A percentile compares a stretch with the other conserved stretches of the same genome.
Conservation (phyloP, 2,329 filamentous ascomycete genomes). For the Phialophora macrospora region DNA sequence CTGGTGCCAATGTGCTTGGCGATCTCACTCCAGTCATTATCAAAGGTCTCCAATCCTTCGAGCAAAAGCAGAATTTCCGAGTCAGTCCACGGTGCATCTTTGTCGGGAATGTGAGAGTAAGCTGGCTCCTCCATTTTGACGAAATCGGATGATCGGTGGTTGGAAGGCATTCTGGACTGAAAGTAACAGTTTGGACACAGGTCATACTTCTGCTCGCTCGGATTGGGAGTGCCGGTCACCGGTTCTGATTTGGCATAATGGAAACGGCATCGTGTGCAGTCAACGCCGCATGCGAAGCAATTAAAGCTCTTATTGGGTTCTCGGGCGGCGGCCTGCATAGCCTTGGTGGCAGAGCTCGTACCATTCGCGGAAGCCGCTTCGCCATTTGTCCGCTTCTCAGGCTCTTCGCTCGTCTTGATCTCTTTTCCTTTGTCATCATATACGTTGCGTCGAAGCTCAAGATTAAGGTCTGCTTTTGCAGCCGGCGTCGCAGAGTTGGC, state of each 20-base stretch:
- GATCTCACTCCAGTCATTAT: conserved; percentile 94
- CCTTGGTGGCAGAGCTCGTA: conserved; percentile 62
- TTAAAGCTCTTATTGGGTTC: conserved; percentile 71
- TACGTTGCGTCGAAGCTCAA: conserved; percentile 93
- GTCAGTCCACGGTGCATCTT: conserved; percentile 89
- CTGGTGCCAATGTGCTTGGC: conserved; percentile 89
- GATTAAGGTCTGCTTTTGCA: conserved; percentile 79
- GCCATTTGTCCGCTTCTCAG: conserved; percentile 71
- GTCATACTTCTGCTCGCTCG: conserved; percentile 73
- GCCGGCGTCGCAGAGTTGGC: conserved; percentile 68
- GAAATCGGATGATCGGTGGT: conserved; percentile 79
- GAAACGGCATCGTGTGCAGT: conserved; percentile 76
- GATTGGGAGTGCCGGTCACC: conserved; percentile 61
- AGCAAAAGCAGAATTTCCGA: conserved; percentile 86
- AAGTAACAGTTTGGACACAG: conserved; percentile 90
- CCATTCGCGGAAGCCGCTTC: conserved; percentile 73
- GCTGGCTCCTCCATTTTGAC: conserved; percentile 86
- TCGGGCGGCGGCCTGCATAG: conserved; percentile 63
- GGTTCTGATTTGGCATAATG: conserved; percentile 69
- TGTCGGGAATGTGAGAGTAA: conserved; percentile 77
- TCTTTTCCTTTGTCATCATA: conserved; percentile 93
- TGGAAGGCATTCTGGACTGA: conserved; percentile 79
- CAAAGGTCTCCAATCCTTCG: conserved; percentile 88
- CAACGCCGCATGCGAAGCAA: conserved; percentile 89
- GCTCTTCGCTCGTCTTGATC: conserved; percentile 69